These are phyloP conservation scores for Neurospora pannonica DNA, from an alignment of 495 filamentous ascomycete species.

Conservation along the genomic window DNA sequence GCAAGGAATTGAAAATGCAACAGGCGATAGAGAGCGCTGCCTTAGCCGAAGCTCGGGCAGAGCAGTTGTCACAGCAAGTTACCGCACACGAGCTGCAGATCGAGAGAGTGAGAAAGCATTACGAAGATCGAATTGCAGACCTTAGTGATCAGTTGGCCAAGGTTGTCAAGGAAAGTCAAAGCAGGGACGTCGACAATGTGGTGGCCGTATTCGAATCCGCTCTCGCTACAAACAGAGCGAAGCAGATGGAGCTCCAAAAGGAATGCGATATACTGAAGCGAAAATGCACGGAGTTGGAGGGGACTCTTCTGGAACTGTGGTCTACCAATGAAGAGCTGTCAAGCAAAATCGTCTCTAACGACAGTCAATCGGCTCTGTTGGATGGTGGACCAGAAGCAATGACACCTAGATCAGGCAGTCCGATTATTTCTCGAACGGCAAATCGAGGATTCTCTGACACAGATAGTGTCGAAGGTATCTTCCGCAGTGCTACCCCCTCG, in stretches of 20 bases:
- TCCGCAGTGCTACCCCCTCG: slow-evolving; percentile 27
- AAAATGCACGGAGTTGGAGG: slow-evolving; percentile 32
- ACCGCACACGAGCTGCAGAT: slow-evolving; percentile 44
- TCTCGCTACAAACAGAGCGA: slow-evolving; percentile 28
- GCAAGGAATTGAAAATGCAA: slow-evolving; percentile 45
- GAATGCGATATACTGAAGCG: slow-evolving; percentile 30
- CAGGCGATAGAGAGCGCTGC: slow-evolving; percentile 41
- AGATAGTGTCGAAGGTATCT: slow-evolving; percentile 21
- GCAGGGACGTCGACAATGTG: slow-evolving; percentile 25
- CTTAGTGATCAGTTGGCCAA: slow-evolving; percentile 32
- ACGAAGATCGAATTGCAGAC: slow-evolving; percentile 35
- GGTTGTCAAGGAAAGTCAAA: slow-evolving; percentile 32
- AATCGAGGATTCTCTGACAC: slow-evolving; percentile 28
- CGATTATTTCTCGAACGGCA: slow-evolving; percentile 2
- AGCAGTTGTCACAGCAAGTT: slow-evolving; percentile 42
- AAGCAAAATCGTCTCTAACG: background rate
- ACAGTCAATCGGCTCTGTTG: background rate
- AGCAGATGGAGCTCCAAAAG: slow-evolving; percentile 34
- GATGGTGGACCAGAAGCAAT: slow-evolving; percentile 1
- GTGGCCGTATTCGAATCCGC: slow-evolving; percentile 25
- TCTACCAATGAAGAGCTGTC: background rate
- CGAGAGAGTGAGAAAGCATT: slow-evolving; percentile 30
- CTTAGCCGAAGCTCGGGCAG: slow-evolving; percentile 39
- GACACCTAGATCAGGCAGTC: slow-evolving; percentile 3
- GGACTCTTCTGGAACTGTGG: slow-evolving; percentile 23